Evolutionary conservation across 1,284 basidiomycete genomes (phyloP).

Genomic region (Chalciporus sp.): DNA sequence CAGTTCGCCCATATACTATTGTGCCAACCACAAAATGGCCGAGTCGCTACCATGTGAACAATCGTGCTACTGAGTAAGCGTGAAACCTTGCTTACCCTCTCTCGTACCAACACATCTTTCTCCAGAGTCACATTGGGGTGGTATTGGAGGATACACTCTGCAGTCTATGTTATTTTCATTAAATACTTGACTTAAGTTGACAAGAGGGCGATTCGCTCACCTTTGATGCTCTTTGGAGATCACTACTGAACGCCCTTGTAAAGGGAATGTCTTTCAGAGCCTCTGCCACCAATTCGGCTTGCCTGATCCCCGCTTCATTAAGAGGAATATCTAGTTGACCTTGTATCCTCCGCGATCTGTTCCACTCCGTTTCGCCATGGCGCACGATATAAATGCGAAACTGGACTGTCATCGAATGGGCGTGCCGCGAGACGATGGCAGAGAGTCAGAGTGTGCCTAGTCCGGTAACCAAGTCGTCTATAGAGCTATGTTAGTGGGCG

Average conservation of each 20-base stretch:
- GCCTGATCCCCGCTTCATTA: conserved; percentile 58
- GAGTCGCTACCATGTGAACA: conserved; percentile 1
- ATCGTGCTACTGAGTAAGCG: background rate
- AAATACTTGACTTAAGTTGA: background rate
- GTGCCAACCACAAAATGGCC: background rate
- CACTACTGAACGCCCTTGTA: conserved; percentile 61
- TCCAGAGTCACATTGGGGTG: conserved; percentile 51
- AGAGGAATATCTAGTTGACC: conserved; percentile 69
- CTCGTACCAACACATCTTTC: conserved; percentile 52
- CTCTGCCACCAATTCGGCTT: conserved; percentile 56
- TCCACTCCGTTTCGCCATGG: conserved; percentile 76
- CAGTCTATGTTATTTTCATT: conserved; percentile 49
- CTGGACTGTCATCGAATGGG: conserved; percentile 22
- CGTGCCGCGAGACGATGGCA: background rate
- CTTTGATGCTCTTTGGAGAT: conserved; percentile 60
- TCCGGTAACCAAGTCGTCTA: too few species aligned
- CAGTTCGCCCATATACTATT: conserved; percentile 64
- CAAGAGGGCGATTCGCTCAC: conserved; percentile 38
- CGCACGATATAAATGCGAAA: conserved; percentile 65
- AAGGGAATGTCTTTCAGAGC: conserved; percentile 55
- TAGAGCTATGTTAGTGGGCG: too few species aligned
- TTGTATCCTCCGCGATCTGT: conserved; percentile 62
- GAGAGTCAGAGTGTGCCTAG: background rate
- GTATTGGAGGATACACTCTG: conserved; percentile 56
- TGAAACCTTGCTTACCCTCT: conserved; percentile 50